These are phyloP conservation scores for Leccinum pallidistipes DNA, from an alignment of 1,284 basidiomycete species.

Conservation along the genomic window DNA sequence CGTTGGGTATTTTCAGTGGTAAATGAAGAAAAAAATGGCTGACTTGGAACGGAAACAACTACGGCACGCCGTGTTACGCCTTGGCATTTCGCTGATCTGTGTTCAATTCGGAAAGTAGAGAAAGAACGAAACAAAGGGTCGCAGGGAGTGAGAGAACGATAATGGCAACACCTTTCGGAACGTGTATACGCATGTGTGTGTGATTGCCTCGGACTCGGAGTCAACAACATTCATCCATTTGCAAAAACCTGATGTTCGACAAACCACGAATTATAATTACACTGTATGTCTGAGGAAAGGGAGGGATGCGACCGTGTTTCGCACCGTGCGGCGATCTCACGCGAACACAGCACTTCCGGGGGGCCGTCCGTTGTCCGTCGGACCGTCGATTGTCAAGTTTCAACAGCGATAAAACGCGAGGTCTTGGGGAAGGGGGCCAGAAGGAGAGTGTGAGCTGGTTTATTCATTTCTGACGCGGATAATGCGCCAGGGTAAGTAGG, in stretches of 20 bases:
- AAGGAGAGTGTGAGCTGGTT: neutral
- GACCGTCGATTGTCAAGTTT: neutral
- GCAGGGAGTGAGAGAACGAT: neutral
- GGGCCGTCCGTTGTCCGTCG: neutral
- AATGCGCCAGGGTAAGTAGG: neutral
- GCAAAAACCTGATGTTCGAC: neutral
- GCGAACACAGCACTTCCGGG: neutral
- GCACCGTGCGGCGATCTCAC: neutral
- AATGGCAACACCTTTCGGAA: neutral
- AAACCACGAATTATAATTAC: neutral
- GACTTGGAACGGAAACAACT: neutral
- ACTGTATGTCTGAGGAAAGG: neutral
- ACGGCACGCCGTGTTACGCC: neutral
- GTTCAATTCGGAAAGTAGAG: neutral
- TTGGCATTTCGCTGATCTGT: neutral
- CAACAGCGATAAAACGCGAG: neutral
- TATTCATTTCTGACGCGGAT: neutral
- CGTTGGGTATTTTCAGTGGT: neutral
- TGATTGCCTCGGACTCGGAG: neutral
- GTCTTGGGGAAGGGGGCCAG: neutral
- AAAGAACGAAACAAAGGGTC: neutral
- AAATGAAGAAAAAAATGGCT: neutral
- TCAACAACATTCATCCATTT: neutral
- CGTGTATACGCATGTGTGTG: neutral
- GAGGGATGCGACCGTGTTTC: neutral